Percentiles rank a stretch among this genome's conserved stretches.
Evolutionary conservation across 805 yeast species (phyloP).

Genomic region (Schizosaccharomyces lindneri): DNA sequence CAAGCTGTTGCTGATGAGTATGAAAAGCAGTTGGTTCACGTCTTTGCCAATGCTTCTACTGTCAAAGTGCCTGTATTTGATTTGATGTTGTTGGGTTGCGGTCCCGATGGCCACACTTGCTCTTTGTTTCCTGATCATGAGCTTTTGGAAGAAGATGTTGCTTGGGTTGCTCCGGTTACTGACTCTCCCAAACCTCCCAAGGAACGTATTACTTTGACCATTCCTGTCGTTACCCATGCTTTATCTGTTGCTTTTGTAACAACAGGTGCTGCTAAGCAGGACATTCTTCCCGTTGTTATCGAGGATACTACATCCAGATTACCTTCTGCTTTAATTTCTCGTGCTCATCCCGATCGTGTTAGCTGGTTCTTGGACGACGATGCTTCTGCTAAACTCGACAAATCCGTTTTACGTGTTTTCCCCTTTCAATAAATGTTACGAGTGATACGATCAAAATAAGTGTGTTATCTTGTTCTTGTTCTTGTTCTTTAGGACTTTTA

Average conservation of each 20-base stretch:
- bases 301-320: constrained; percentile 92
- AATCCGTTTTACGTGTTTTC: not conserved
- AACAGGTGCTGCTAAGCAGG: constrained; percentile 88
- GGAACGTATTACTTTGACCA: constrained; percentile 65
- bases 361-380: constrained; percentile 94
- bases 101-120: constrained; percentile 95
- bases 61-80: constrained; percentile 92
- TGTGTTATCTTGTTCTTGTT: too few species aligned
- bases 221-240: constrained; percentile 87
- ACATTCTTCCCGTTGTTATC: constrained; percentile 70
- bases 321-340: constrained; percentile 82
- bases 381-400: constrained; percentile 18
- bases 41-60: constrained; percentile 61
- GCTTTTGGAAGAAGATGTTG: constrained; percentile 63
- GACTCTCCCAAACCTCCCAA: constrained; percentile 79
- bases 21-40: constrained; percentile 62
- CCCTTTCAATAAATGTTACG: not conserved
- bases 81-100: constrained; percentile 75
- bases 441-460: too few species aligned
- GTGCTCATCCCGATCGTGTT: constrained; percentile 88
- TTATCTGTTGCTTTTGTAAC: constrained; percentile 70
- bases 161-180: constrained; percentile 85
- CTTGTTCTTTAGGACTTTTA: too few species aligned
- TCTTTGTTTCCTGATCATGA: constrained; percentile 88
- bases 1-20: constrained; percentile 87